phyloP scores from a whole-genome alignment of 371 early-diverging fungal species.

The Mucor racemosus region DNA sequence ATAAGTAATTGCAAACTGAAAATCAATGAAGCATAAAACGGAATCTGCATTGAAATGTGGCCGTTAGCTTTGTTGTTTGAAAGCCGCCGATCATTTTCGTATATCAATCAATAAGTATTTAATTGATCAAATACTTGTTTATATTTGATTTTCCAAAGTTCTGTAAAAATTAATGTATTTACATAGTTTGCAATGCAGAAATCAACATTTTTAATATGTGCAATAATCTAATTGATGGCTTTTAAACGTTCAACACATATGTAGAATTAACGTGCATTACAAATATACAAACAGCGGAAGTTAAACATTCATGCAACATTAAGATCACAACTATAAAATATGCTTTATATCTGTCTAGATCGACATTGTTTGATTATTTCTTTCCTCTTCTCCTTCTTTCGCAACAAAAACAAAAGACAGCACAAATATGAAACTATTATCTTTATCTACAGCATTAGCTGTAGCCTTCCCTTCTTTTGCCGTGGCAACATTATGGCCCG shows the following conservation, averaged over 20 bases:
- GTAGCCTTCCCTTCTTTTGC: conserved; percentile 13
- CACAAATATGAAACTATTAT: not conserved
- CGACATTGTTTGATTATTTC: not conserved
- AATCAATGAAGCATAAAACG: too few relatives aligned
- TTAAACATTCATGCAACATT: not conserved
- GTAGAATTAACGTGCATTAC: not conserved
- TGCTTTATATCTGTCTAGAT: not conserved
- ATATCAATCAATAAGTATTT: too few relatives aligned
- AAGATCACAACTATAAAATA: not conserved
- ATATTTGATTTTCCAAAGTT: not conserved
- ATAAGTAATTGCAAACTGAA: too few relatives aligned
- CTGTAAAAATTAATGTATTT: not conserved
- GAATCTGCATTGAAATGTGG: too few relatives aligned
- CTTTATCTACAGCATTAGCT: conserved; percentile 2
- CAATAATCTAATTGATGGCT: not conserved
- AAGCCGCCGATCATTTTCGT: too few relatives aligned
- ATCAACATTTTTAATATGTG: not conserved
- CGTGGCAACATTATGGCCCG: conserved; percentile 25
- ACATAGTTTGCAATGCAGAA: not conserved
- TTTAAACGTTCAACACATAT: not conserved
- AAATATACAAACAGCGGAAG: not conserved
- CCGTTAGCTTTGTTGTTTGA: too few relatives aligned
- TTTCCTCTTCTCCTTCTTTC: not conserved
- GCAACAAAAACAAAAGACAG: not conserved
- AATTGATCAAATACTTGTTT: not conserved